Conservation (phyloP, 1,139 yeast genomes). For the Geotrichum carabidarum region DNA sequence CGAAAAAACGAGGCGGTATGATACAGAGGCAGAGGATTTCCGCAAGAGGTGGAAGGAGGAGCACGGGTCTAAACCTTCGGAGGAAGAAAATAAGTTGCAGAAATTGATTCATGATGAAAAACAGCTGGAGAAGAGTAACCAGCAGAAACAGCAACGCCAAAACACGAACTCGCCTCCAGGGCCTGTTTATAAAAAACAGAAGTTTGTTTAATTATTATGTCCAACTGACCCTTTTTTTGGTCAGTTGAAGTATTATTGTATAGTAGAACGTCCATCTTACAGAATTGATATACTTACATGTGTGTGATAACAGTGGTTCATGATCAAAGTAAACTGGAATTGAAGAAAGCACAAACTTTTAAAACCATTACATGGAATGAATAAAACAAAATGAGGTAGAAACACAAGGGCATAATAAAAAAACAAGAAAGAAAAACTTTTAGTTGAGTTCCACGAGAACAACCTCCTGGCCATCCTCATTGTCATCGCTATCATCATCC, state of each 20-base stretch:
- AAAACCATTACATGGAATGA: neutral
- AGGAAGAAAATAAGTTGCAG: slow-evolving; percentile 32
- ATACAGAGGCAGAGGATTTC: slow-evolving; percentile 40
- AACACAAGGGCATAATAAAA: neutral
- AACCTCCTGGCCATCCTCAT: slow-evolving; percentile 1
- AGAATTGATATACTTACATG: too few relatives aligned
- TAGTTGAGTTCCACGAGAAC: neutral
- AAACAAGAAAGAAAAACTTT: neutral
- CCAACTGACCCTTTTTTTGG: neutral
- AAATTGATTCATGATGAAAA: slow-evolving; percentile 20
- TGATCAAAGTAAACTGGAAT: too few relatives aligned
- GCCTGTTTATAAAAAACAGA: neutral
- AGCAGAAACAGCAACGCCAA: slow-evolving; percentile 5
- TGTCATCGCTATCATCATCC: slow-evolving; percentile 10
- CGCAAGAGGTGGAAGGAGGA: slow-evolving; percentile 39
- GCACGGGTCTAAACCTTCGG: slow-evolving; percentile 35
- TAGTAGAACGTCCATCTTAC: neutral
- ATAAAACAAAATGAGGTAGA: neutral
- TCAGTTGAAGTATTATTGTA: neutral
- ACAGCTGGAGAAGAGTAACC: slow-evolving; percentile 8
- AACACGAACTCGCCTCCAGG: neutral
- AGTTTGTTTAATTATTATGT: neutral
- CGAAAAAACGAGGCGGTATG: slow-evolving; percentile 35
- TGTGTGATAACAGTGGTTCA: too few relatives aligned
- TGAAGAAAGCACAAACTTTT: too few relatives aligned